Percentiles rank a stretch among this genome's conserved stretches.
Conservation (phyloP, 192 early-diverging fungal genomes). For the Jimgerdemannia lactiflua region DNA sequence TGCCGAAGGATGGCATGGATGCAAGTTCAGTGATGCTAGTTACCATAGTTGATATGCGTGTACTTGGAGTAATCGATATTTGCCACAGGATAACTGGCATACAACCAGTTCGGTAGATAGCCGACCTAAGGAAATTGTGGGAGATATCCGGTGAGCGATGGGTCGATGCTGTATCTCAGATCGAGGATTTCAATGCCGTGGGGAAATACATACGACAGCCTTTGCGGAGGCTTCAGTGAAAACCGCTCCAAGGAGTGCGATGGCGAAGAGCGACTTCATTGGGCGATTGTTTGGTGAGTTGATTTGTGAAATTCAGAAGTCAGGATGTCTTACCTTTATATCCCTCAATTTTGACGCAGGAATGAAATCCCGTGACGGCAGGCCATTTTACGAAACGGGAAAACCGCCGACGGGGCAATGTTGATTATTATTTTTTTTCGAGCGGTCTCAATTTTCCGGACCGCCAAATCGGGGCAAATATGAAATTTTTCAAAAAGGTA, state of each 20-base stretch:
- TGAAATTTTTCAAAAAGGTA: too few species aligned
- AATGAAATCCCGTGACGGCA: too few species aligned
- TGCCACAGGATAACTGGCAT: conserved; percentile 27
- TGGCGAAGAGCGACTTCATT: neutral
- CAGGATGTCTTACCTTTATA: too few species aligned
- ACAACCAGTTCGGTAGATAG: conserved; percentile 40
- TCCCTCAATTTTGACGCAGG: too few species aligned
- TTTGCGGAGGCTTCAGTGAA: neutral
- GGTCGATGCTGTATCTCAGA: neutral
- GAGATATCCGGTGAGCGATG: neutral
- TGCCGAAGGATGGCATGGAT: neutral
- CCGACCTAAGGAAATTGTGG: conserved; percentile 1
- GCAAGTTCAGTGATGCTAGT: neutral
- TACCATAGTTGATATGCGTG: conserved; percentile 43
- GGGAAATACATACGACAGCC: neutral
- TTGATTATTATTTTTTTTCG: too few species aligned
- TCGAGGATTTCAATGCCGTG: neutral
- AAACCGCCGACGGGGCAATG: too few species aligned
- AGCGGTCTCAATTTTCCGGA: too few species aligned
- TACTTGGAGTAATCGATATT: conserved; percentile 27
- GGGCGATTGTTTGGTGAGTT: too few species aligned
- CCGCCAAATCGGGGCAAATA: too few species aligned
- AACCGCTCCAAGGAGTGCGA: neutral
- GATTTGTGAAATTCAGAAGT: too few species aligned
- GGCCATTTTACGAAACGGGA: too few species aligned